phyloP scores from a whole-genome alignment of 768 basidiomycete genomes.

The Tulasnella sp. region DNA sequence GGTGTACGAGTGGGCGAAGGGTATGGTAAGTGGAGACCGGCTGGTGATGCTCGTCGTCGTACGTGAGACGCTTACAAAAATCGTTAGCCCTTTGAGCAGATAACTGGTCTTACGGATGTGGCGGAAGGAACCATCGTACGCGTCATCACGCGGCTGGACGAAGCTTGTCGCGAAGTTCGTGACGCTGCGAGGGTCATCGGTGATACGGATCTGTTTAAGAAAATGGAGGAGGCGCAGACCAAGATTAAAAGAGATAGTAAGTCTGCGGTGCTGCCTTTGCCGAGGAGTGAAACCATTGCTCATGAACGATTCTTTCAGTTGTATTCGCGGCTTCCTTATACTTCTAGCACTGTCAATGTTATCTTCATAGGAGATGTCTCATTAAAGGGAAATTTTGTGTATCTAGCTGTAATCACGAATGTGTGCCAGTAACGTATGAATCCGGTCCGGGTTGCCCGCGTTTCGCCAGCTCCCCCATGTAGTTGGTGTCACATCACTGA shows the following conservation, averaged over 20 bases:
- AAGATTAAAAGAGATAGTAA: constrained; percentile 94
- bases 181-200: constrained; percentile 97
- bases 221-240: constrained; percentile 92
- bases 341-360: constrained; percentile 39
- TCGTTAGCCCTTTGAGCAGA: constrained; percentile 84
- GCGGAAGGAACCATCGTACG: constrained; percentile 96
- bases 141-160: constrained; percentile 89
- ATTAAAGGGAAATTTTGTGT: background rate
- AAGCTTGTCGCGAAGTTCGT: constrained; percentile 91
- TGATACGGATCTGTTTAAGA: constrained; percentile 89
- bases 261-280: constrained; percentile 21
- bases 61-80: background rate
- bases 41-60: background rate
- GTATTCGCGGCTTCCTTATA: constrained; percentile 83
- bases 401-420: too few relatives aligned
- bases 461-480: too few relatives aligned
- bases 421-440: too few relatives aligned
- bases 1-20: constrained; percentile 98
- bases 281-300: background rate
- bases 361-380: background rate
- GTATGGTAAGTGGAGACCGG: constrained; percentile 62
- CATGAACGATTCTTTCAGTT: constrained; percentile 33
- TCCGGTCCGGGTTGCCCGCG: too few relatives aligned
- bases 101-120: constrained; percentile 84
- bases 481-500: too few relatives aligned